A percentile compares a stretch with the other conserved stretches of the same genome.
Conservation (phyloP, 1,139 yeast species). For the Ogataea hybrid region DNA sequence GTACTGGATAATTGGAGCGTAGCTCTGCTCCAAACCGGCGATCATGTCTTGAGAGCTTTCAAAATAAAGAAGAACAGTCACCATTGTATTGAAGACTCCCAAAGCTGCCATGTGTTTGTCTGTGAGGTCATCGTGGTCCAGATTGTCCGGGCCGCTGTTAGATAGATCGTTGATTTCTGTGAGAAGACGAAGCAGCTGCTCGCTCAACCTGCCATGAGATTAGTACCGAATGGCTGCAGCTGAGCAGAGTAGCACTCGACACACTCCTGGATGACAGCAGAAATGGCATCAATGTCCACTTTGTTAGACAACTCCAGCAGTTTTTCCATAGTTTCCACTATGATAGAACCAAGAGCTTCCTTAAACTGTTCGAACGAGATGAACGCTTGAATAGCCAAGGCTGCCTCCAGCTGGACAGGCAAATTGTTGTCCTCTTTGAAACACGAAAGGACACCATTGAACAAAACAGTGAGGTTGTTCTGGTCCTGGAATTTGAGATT, state of each 20-base stretch:
- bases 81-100: slow-evolving; percentile 83
- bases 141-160: slow-evolving; percentile 43
- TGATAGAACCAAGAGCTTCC: slow-evolving; percentile 62
- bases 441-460: slow-evolving; percentile 64
- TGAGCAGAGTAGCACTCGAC: slow-evolving; percentile 88
- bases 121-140: slow-evolving; percentile 49
- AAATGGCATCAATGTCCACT: slow-evolving; percentile 82
- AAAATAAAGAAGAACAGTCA: slow-evolving; percentile 81
- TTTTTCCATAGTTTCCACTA: slow-evolving; percentile 81
- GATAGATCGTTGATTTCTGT: slow-evolving; percentile 66
- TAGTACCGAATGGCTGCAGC: slow-evolving; percentile 90
- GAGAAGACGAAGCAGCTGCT: slow-evolving; percentile 75
- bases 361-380: slow-evolving; percentile 64
- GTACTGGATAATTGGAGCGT: slow-evolving; percentile 68
- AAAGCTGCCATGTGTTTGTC: slow-evolving; percentile 88
- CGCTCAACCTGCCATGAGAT: slow-evolving; percentile 77
- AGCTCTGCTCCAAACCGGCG: slow-evolving; percentile 64
- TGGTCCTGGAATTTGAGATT: slow-evolving; percentile 53
- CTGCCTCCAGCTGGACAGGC: slow-evolving; percentile 83
- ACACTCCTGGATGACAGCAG: slow-evolving; percentile 93
- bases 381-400: slow-evolving; percentile 82
- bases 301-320: slow-evolving; percentile 73
- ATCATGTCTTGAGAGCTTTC: slow-evolving; percentile 77
- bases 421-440: slow-evolving; percentile 55
- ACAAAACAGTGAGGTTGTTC: slow-evolving; percentile 51